Conservation (phyloP, 1,284 basidiomycete genomes). For the Tetrapyrgos nigripes region DNA sequence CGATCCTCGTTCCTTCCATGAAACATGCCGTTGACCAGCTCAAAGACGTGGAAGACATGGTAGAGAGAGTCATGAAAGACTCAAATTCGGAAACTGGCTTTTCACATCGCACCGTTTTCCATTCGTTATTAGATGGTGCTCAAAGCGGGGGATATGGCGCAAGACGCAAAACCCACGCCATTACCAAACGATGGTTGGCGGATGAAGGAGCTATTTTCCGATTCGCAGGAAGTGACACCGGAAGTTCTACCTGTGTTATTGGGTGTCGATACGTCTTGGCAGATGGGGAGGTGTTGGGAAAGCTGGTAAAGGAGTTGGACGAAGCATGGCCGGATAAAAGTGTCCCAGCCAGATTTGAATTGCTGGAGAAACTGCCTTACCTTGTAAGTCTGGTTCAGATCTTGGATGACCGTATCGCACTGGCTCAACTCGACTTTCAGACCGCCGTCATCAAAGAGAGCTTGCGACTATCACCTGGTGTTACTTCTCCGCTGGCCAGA, state of each 20-base stretch:
- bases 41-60: conserved; percentile 26
- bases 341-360: conserved; percentile 20
- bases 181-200: conserved; percentile 14
- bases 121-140: neutral
- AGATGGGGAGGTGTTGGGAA: conserved; percentile 9
- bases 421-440: neutral
- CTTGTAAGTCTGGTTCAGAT: conserved; percentile 22
- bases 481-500: neutral
- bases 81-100: conserved; percentile 9
- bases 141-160: neutral
- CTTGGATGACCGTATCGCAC: neutral
- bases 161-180: neutral
- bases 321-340: conserved; percentile 34
- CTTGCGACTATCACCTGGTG: neutral
- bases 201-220: conserved; percentile 12
- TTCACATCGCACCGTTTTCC: neutral
- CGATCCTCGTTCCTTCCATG: neutral
- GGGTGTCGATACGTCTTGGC: conserved; percentile 24
- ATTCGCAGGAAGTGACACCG: conserved; percentile 22
- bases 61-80: conserved; percentile 38
- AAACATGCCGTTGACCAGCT: neutral
- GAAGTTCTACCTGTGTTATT: conserved; percentile 28
- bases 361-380: conserved; percentile 41
- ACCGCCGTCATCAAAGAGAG: conserved; percentile 7
- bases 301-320: conserved; percentile 28